Evolutionary conservation across 176 grass and related monocot genomes (phyloP), one percentile per base, ranked within the genome.

Genomic region (Aechmea fasciata): DNA sequence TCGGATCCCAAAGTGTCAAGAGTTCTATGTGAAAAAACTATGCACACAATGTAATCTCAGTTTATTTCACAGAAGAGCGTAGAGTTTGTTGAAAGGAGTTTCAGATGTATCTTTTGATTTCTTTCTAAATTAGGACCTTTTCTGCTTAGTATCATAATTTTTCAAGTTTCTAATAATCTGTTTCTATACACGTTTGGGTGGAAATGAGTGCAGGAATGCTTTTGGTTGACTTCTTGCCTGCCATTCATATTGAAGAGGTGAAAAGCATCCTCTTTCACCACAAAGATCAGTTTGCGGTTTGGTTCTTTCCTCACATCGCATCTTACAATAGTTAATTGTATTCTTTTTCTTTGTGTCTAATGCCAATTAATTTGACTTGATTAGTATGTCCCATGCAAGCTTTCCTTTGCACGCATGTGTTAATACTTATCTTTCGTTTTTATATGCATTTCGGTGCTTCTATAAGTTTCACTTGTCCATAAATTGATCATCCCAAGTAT

Each of bases 231-330:
- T 90, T 97, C 25, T 25, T 78, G 67, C 93, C 93, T 79, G 89
- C 90, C 68, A 92, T 97, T 77, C 73, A 85, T 75, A 72, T 85
- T 41, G 89, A 97, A 83, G 86, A 83, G 62, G 71, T 85, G 86
- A 97, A 92, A 69, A 33, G 24, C 67, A 76, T 84, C 65, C 82
- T 97, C 50, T 83, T 71, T 85, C 74, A 69, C 48, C 84, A 92
- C 71, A 92, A 86, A 87, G 88, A 92, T 72, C 71, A 90, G 66
- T 25, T 84, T 69, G 79, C 73, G 70, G 88, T 96, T 77, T 59
- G 53, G 64, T 80, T 89, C 71, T 83, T 62, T 75, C 53, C 52
- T 57, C 14, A 69, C 11, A 10, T 67, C 24, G 8, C 3, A 41
- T 41, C 33, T 41, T 41, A 41, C 5, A 41, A 7, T 41, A 41